phyloP scores from a whole-genome alignment of 2,329 filamentous ascomycete genomes.

The Paracorniculantispora psalliotae region DNA sequence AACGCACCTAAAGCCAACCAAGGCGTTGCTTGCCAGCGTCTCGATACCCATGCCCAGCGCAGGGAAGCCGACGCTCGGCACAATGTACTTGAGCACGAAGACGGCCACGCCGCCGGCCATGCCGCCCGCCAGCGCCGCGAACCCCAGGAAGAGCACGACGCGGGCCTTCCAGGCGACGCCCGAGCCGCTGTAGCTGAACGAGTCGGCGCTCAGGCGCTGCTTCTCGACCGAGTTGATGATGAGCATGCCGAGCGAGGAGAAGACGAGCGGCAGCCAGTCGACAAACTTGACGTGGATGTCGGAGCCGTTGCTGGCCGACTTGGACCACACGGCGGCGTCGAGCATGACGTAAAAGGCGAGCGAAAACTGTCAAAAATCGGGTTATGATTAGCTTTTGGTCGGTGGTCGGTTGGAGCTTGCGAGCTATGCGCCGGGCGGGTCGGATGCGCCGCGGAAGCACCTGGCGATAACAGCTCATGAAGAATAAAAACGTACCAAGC shows the following conservation, averaged over 20 bases:
- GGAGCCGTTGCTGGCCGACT: slow-evolving; percentile 54
- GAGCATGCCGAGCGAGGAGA: slow-evolving; percentile 62
- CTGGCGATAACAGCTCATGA: not conserved
- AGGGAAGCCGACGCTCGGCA: slow-evolving; percentile 53
- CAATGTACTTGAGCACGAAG: slow-evolving; percentile 61
- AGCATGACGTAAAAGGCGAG: slow-evolving; percentile 65
- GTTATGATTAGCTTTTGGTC: too few relatives aligned
- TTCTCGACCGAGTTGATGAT: slow-evolving; percentile 69
- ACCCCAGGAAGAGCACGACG: slow-evolving; percentile 62
- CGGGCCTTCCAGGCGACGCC: slow-evolving; percentile 65
- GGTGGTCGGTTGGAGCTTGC: not conserved
- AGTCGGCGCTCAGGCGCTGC: slow-evolving; percentile 58
- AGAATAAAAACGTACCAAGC: slow-evolving; percentile 46
- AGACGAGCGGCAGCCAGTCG: slow-evolving; percentile 66
- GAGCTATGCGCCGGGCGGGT: not conserved
- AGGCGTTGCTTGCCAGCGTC: slow-evolving; percentile 60
- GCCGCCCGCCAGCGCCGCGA: slow-evolving; percentile 59
- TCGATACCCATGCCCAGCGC: slow-evolving; percentile 60
- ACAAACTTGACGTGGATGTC: slow-evolving; percentile 59
- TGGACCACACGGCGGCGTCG: slow-evolving; percentile 63
- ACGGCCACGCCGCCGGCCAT: slow-evolving; percentile 67
- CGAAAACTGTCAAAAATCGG: slow-evolving; percentile 55
- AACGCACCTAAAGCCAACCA: slow-evolving; percentile 56
- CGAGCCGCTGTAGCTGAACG: slow-evolving; percentile 56
- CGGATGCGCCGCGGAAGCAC: not conserved